phyloP scores from a whole-genome alignment of 2,329 filamentous ascomycete species.

The Mollisia scopiformis region DNA sequence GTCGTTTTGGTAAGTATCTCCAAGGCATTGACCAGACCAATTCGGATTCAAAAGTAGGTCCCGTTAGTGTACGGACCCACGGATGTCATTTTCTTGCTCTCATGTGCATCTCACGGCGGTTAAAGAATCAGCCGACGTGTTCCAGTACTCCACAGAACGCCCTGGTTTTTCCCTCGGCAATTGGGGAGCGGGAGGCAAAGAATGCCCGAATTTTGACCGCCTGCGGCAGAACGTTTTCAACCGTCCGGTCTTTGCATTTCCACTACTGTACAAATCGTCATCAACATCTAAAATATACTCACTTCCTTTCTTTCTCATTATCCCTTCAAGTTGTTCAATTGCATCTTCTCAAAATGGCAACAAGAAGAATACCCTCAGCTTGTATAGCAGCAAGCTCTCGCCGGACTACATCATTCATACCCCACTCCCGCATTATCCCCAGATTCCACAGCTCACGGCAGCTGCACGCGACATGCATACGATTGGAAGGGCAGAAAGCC shows the following conservation, averaged over 20 bases:
- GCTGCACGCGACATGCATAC: constrained; percentile 19
- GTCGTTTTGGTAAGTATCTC: background rate
- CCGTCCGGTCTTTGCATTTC: background rate
- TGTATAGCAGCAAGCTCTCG: constrained; percentile 18
- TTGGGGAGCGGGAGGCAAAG: constrained; percentile 3
- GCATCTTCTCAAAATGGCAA: constrained; percentile 18
- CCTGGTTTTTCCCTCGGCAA: constrained; percentile 4
- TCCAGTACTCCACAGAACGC: background rate
- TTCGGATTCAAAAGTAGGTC: constrained; percentile 4
- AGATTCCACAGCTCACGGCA: constrained; percentile 12
- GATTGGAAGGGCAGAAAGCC: constrained; percentile 22
- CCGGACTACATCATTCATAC: constrained; percentile 12
- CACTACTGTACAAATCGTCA: constrained; percentile 9
- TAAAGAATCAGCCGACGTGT: background rate
- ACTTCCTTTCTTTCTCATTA: background rate
- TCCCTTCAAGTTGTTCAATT: background rate
- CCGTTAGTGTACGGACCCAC: background rate
- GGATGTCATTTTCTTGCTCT: background rate
- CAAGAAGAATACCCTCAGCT: constrained; percentile 23
- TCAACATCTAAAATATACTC: constrained; percentile 5
- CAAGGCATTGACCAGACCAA: background rate
- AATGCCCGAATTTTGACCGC: constrained; percentile 12
- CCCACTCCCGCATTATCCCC: constrained; percentile 13
- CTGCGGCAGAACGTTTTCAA: constrained; percentile 9
- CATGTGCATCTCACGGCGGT: background rate